A percentile compares a stretch with the other conserved stretches of the same genome.
These are phyloP conservation scores for Dipteronia sinensis DNA, from an alignment of 345 rosid genomes.

Conservation along the genomic window DNA sequence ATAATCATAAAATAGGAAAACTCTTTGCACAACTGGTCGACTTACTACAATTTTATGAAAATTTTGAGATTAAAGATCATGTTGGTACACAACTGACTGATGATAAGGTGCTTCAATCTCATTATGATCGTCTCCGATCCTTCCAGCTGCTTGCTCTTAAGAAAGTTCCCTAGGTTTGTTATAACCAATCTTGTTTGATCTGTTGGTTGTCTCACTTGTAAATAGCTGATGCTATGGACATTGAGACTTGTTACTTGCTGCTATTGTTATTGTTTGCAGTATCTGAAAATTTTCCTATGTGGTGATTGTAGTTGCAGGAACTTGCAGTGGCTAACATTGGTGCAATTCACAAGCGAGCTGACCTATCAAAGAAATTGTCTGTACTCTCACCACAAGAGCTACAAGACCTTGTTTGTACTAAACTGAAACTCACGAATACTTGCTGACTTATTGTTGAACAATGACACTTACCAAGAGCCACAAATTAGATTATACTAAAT, in stretches of 20 bases:
- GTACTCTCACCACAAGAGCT: constrained; percentile 77
- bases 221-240: constrained; percentile 9
- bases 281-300: constrained; percentile 15
- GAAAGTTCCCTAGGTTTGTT: constrained; percentile 84
- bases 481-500: too few relatives aligned
- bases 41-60: constrained; percentile 92
- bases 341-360: constrained; percentile 80
- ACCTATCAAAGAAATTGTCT: constrained; percentile 85
- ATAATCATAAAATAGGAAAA: constrained; percentile 83
- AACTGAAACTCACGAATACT: too few relatives aligned
- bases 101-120: constrained; percentile 89
- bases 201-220: constrained; percentile 12
- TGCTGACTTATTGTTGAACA: too few relatives aligned
- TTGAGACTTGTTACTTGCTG: constrained; percentile 1
- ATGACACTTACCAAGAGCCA: too few relatives aligned
- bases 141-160: constrained; percentile 91
- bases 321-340: constrained; percentile 88
- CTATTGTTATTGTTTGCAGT: constrained; percentile 19
- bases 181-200: constrained; percentile 15
- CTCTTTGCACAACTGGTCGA: constrained; percentile 96
- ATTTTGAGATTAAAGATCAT: constrained; percentile 98
- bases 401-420: constrained; percentile 77
- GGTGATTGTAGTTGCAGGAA: constrained; percentile 70
- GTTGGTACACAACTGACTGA: constrained; percentile 94
- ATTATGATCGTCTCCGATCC: constrained; percentile 83